Percentiles rank a stretch among this genome's conserved stretches.
These are phyloP conservation scores for Lentinula edodes DNA, from an alignment of 768 basidiomycete genomes.

Conservation along the genomic window DNA sequence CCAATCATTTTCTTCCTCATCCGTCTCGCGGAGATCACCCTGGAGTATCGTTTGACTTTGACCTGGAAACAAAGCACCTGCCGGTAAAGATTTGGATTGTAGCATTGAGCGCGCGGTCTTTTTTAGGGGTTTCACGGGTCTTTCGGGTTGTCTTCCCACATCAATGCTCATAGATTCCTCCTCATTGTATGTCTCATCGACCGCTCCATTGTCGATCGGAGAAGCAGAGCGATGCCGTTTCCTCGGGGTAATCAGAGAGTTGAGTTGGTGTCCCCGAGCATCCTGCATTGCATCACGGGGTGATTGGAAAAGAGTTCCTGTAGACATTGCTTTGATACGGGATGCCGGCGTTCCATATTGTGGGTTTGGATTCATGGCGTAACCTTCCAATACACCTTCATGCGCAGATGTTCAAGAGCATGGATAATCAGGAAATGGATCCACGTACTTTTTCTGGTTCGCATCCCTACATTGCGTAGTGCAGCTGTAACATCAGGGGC, in stretches of 20 bases:
- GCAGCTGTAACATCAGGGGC: conserved; percentile 46
- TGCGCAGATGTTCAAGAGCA: conserved; percentile 14
- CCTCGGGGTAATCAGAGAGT: conserved; percentile 13
- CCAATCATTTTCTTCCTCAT: conserved; percentile 35
- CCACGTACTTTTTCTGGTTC: conserved; percentile 55
- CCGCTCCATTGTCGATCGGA: conserved; percentile 9
- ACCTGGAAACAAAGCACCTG: conserved; percentile 10
- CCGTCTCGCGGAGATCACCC: background rate
- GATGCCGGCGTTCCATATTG: conserved; percentile 19
- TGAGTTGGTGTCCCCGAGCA: background rate
- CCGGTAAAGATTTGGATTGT: conserved; percentile 33
- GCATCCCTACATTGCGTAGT: conserved; percentile 52
- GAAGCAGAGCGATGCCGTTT: conserved; percentile 35
- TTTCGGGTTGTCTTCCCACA: conserved; percentile 23
- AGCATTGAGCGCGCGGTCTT: conserved; percentile 26
- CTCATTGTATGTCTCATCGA: conserved; percentile 17
- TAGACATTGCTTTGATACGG: conserved; percentile 34
- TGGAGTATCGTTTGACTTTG: background rate
- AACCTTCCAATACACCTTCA: conserved; percentile 59
- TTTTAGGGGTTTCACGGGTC: conserved; percentile 35
- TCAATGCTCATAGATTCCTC: conserved; percentile 13
- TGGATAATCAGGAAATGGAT: conserved; percentile 8
- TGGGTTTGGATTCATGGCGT: conserved; percentile 25
- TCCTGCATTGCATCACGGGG: conserved; percentile 40
- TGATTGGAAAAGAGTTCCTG: conserved; percentile 43